phyloP scores from a whole-genome alignment of 202 grass and related monocot genomes.

The Schoenoplectus tabernaemontani region DNA sequence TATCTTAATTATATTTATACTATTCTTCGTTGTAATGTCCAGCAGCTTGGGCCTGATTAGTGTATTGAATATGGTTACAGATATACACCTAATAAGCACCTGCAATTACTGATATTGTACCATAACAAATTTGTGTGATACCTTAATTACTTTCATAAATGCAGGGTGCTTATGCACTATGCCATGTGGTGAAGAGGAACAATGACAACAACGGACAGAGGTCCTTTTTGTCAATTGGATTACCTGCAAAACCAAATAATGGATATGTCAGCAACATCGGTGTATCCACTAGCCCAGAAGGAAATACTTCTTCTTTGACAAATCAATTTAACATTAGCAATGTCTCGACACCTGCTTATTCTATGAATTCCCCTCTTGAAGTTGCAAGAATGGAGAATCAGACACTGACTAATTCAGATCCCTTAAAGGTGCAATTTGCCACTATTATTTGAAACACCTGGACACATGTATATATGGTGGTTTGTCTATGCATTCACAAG shows the following conservation, averaged over 20 bases:
- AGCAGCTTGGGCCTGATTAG: neutral
- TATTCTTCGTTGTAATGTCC: neutral
- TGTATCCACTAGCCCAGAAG: conserved; percentile 38
- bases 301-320: conserved; percentile 24
- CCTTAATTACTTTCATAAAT: neutral
- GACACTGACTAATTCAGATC: neutral
- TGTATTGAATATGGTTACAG: neutral
- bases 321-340: conserved; percentile 38
- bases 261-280: conserved; percentile 7
- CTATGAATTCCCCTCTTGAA: conserved; percentile 27
- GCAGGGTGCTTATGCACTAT: conserved; percentile 68
- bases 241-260: conserved; percentile 10
- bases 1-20: neutral
- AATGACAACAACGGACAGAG: conserved; percentile 34
- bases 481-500: neutral
- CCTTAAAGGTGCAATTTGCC: conserved; percentile 19
- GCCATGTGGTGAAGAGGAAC: conserved; percentile 74
- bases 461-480: neutral
- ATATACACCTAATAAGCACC: neutral
- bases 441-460: conserved; percentile 8
- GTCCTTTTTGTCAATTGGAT: neutral
- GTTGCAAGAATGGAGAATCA: conserved; percentile 1
- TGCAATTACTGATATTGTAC: neutral
- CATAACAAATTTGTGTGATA: neutral
- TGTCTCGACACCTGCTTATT: conserved; percentile 32